phyloP scores from a whole-genome alignment of 73 alveolate species.

The Paramecium sonneborni region DNA sequence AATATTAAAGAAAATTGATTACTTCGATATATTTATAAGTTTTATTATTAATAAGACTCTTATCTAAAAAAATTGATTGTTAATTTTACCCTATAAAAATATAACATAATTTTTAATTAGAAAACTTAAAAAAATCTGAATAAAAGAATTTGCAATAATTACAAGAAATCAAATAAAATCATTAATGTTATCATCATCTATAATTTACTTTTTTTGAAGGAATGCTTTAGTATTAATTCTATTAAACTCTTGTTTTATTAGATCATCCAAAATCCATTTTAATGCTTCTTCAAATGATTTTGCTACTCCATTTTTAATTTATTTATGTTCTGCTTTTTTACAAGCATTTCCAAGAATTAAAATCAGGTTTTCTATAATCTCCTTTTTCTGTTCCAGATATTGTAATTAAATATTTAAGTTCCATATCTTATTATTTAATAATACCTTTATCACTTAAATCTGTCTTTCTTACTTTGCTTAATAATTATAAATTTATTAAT shows the following conservation, averaged over 20 bases:
- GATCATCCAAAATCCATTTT: slow-evolving; percentile 57
- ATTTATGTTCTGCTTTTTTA: slow-evolving; percentile 65
- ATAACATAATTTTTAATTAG: background rate
- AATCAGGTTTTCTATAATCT: slow-evolving; percentile 62
- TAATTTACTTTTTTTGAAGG: background rate
- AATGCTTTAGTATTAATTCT: background rate
- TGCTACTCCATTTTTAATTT: slow-evolving; percentile 9
- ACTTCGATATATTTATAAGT: too few relatives aligned
- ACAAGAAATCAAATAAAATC: background rate
- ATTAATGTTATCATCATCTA: background rate
- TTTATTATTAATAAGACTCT: too few relatives aligned
- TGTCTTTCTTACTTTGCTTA: background rate
- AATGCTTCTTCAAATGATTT: slow-evolving; percentile 64
- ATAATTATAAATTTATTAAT: slow-evolving; percentile 32
- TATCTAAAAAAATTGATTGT: too few relatives aligned
- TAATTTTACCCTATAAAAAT: too few relatives aligned
- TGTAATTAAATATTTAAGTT: slow-evolving; percentile 48
- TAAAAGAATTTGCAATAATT: background rate
- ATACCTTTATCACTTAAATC: background rate
- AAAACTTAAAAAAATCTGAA: background rate
- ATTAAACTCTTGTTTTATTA: background rate
- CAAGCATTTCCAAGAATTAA: slow-evolving; percentile 59
- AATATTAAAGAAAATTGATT: too few relatives aligned
- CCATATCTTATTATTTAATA: slow-evolving; percentile 18
- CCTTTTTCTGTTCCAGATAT: slow-evolving; percentile 49